Percentiles rank a stretch among this genome's conserved stretches.
Conservation (phyloP, 768 basidiomycete genomes). For the Auriculariales sp. region DNA sequence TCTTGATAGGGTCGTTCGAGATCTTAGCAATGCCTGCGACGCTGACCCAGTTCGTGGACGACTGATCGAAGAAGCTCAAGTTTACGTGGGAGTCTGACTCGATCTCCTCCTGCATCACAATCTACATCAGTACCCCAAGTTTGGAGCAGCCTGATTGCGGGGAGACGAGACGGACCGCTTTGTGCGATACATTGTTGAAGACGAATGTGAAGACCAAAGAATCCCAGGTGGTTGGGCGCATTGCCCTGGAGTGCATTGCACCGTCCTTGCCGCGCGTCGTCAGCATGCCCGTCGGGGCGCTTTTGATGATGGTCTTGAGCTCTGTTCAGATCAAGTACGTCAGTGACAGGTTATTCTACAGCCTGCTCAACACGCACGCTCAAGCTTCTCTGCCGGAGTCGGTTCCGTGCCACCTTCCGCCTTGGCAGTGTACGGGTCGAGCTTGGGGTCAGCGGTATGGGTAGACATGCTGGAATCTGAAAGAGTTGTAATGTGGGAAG, state of each 20-base stretch:
- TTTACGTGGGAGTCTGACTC: slow-evolving; percentile 66
- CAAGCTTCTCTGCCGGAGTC: slow-evolving; percentile 50
- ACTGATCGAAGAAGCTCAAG: slow-evolving; percentile 57
- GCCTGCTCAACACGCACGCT: slow-evolving; percentile 23
- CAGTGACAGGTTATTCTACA: neutral
- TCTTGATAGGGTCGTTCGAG: slow-evolving; percentile 41
- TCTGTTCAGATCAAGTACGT: slow-evolving; percentile 19
- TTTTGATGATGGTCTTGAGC: slow-evolving; percentile 48
- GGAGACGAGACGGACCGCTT: slow-evolving; percentile 24
- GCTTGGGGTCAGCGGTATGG: slow-evolving; percentile 11
- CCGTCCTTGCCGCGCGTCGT: slow-evolving; percentile 58
- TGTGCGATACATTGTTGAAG: slow-evolving; percentile 57
- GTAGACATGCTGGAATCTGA: slow-evolving; percentile 5
- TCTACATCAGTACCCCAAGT: neutral
- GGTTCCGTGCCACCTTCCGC: slow-evolving; percentile 43
- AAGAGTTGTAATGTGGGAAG: too few relatives aligned
- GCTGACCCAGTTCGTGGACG: slow-evolving; percentile 66
- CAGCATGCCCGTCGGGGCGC: slow-evolving; percentile 58
- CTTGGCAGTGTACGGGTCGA: slow-evolving; percentile 62
- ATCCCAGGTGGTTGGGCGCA: slow-evolving; percentile 38
- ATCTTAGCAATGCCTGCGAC: slow-evolving; percentile 61
- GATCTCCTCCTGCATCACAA: slow-evolving; percentile 37
- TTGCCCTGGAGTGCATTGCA: slow-evolving; percentile 63
- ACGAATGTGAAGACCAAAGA: slow-evolving; percentile 40
- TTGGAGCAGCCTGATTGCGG: neutral